Base-by-base conservation (phyloP, 352 stramenopile genomes). In the Aphanomyces cochlioides region DNA sequence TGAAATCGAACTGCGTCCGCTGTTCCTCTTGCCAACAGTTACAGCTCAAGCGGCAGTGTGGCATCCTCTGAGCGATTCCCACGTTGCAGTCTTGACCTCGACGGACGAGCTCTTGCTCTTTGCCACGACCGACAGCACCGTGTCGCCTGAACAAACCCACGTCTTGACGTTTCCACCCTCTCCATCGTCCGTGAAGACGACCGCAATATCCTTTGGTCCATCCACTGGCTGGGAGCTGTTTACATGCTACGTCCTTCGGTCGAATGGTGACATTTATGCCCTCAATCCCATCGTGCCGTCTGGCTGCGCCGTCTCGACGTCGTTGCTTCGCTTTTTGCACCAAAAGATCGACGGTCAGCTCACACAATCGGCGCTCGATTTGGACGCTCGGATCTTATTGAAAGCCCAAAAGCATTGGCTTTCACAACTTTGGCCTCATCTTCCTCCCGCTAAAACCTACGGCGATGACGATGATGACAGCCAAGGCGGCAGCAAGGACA, bases 351-450 rank as follows among this genome's bases (percentile, higher is more conserved):
- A 78, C 12, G 67, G 60, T 8, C 36, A 72, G 4, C 15, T 66
- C 8, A 63, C 65, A 15, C 36, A 56, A 2, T 67, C 73, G 12
- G 47, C 74, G 38, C 34, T 56, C 10, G 72, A 66, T 36, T 54
- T 88, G 12, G 72, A 85, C 37, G 70, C 73, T 39, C 73, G 74
- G 10, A 65, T 92, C 28, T 75, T 80, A 67, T 77, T 93, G 47
- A 92, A 91, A 75, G 90, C 86, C 21, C 86, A 93, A 53, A 90
- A 90, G 73, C 91, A 91, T 75, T 93, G 86, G 86, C 70, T 93
- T 7, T 75, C 90, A 17, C 79, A 92, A 73, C 77, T 78, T 7
- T 93, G 86, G 86, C 74, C 75, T 12, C 43, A 50, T 50, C 17
- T 50, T 12, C 43, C 43, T 0, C 60, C 77, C 28, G 75, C 37